Evolutionary conservation across 2,329 filamentous ascomycete genomes (phyloP), one percentile per base, ranked within the genome.

Genomic region (Penicillium sp.): DNA sequence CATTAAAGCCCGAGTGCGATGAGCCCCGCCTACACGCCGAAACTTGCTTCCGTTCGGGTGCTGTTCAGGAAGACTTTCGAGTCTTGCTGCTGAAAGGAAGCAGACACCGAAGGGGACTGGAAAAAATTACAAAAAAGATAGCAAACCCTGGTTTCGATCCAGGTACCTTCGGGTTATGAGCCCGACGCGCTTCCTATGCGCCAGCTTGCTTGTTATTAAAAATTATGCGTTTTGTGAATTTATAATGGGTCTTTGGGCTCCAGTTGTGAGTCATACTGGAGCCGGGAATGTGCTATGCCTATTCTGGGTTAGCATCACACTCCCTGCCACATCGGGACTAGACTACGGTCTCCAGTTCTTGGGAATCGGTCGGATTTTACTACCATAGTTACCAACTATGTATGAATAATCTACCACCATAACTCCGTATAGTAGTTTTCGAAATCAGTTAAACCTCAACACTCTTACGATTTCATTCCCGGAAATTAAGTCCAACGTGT

Each of bases 121-220:
- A 42, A 53, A 53, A 53, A 53, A 17, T n/a, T 17, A 5, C 3
- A 20, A 42, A 53, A 53, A 53, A 43, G 10, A 53, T 53, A 53
- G 50, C 50, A 53, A 53, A 53, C 50, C 50, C 50, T 53, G 50
- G 50, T 53, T 53, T 53, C 50, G 50, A 53, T 53, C 50, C 50
- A 53, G 50, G 50, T 53, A 53, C 50, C 50, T 53, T 53, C 50
- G 50, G 50, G 50, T 53, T 53, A 53, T 53, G 50, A 53, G 50
- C 50, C 50, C 50, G 50, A 53, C 50, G 50, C 50, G 50, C 50
- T 53, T 53, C 50, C 50, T 53, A 53, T 53, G 50, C 50, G 50
- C 50, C 50, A 53, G 50, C 50, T 53, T 53, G 50, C 50, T 53
- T 22, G 22, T 22, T 22, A 22, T 22, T 22, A 3, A 22, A 20